phyloP scores from a whole-genome alignment of 305 asterid species.

The Fraxinus platypoda region DNA sequence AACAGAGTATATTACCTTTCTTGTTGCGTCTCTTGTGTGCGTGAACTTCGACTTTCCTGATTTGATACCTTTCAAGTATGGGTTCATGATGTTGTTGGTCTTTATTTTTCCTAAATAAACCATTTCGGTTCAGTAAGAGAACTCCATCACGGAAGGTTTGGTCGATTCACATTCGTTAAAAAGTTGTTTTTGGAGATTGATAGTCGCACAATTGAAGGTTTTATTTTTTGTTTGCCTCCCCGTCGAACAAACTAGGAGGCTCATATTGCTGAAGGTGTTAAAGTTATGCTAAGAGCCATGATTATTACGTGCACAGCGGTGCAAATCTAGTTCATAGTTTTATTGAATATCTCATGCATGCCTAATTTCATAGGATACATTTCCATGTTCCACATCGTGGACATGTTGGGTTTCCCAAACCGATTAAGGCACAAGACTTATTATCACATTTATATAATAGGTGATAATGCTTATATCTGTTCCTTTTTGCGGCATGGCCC shows the following conservation, averaged over 20 bases:
- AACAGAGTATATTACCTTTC: neutral
- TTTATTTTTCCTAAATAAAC: neutral
- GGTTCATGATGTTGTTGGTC: neutral
- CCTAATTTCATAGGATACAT: neutral
- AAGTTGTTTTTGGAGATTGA: neutral
- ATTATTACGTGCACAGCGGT: neutral
- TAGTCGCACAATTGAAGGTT: neutral
- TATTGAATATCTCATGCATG: neutral
- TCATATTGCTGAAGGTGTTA: neutral
- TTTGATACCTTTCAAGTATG: neutral
- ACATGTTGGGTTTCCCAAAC: neutral
- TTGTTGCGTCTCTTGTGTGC: neutral
- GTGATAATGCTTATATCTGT: neutral
- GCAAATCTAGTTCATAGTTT: neutral
- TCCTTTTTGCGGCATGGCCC: neutral
- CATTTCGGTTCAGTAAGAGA: neutral
- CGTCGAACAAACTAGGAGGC: neutral
- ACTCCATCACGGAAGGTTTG: neutral
- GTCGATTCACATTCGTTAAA: neutral
- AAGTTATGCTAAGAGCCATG: neutral
- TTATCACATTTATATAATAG: neutral
- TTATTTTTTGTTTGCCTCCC: neutral
- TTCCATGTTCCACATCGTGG: neutral
- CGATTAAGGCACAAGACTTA: neutral
- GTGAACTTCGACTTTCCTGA: neutral